Conservation (phyloP, 2,329 filamentous ascomycete genomes). For the Alternaria panax region DNA sequence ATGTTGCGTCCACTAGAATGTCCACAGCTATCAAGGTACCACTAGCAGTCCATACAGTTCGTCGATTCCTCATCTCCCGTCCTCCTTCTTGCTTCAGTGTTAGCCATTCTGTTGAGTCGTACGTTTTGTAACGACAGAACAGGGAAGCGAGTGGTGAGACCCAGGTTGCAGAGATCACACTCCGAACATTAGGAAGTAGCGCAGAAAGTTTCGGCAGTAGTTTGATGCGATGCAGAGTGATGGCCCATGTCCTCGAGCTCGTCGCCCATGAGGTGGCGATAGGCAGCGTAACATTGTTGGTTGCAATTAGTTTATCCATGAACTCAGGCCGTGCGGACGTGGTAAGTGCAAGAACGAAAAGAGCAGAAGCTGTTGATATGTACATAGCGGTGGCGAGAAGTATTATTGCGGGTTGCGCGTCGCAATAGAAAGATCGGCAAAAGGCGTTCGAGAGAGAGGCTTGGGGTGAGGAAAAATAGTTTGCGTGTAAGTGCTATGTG, state of each 20-base stretch:
- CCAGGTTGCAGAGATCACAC: not conserved
- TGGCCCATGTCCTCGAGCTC: not conserved
- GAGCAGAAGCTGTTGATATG: not conserved
- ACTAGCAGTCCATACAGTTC: not conserved
- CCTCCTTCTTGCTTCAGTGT: not conserved
- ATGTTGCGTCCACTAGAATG: not conserved
- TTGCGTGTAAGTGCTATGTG: too few relatives aligned
- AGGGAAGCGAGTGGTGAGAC: not conserved
- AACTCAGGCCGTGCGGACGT: not conserved
- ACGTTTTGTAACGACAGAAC: not conserved
- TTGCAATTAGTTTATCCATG: not conserved
- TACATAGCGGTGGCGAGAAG: not conserved
- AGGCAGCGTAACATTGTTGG: not conserved
- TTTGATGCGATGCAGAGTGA: not conserved
- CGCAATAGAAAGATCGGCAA: not conserved
- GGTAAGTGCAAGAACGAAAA: not conserved
- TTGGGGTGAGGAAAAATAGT: too few relatives aligned
- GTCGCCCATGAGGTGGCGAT: conserved; percentile 3
- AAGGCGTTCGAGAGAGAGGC: not conserved
- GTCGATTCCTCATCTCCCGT: not conserved
- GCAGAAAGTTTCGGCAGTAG: not conserved
- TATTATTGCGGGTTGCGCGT: not conserved
- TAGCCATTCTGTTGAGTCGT: not conserved
- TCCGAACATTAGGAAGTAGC: not conserved
- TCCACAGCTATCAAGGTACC: not conserved